Percentiles rank a stretch among this genome's conserved stretches.
Conservation (phyloP, 2,329 filamentous ascomycete genomes). For the Xylaria sp. region DNA sequence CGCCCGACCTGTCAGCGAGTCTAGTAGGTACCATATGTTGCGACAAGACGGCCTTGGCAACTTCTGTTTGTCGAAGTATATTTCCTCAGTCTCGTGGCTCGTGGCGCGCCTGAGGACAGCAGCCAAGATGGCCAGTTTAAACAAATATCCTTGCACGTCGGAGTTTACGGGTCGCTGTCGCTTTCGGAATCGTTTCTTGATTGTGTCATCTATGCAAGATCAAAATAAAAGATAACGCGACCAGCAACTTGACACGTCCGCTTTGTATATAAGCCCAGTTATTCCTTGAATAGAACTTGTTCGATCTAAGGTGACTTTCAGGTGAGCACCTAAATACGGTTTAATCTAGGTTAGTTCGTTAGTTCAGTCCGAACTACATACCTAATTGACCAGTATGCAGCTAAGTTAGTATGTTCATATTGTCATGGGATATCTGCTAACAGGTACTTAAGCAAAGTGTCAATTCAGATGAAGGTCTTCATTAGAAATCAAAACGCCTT, state of each 20-base stretch:
- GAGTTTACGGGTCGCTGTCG: slow-evolving; percentile 11
- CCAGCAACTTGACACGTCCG: not conserved
- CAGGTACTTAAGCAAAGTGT: not conserved
- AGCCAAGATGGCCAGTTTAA: no score
- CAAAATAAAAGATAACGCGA: not conserved
- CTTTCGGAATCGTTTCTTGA: slow-evolving; percentile 28
- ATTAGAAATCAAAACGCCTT: not conserved
- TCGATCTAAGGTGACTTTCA: not conserved
- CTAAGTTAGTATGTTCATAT: not conserved
- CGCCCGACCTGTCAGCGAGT: not conserved
- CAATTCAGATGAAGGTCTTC: not conserved
- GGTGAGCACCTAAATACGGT: not conserved
- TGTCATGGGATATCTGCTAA: not conserved
- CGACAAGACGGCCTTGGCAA: no score
- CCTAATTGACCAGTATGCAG: not conserved
- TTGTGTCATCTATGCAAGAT: not conserved
- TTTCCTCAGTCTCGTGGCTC: no score
- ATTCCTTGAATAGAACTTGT: not conserved
- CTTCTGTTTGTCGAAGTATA: no score
- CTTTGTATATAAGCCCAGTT: not conserved
- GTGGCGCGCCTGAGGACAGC: no score
- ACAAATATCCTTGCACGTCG: not conserved
- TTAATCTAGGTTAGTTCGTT: not conserved
- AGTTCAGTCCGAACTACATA: not conserved
- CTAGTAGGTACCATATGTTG: not conserved